phyloP scores from a whole-genome alignment of 768 basidiomycete species.

The Pholiota microspora region DNA sequence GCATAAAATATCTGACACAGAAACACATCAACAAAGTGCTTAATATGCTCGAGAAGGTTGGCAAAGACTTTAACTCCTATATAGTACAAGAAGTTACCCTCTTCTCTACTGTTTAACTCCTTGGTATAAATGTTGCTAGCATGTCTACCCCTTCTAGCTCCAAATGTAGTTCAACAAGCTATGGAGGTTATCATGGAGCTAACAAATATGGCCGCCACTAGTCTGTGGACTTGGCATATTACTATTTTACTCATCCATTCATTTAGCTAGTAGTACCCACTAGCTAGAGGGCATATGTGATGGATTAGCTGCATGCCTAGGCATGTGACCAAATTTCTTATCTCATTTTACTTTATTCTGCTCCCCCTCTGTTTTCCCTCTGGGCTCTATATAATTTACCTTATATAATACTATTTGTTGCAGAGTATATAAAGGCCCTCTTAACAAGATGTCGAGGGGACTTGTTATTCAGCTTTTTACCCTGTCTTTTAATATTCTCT shows the following conservation, averaged over 20 bases:
- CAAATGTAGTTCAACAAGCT: neutral
- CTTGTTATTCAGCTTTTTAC: neutral
- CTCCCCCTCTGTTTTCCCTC: neutral
- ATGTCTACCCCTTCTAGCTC: no score
- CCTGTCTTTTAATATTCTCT: neutral
- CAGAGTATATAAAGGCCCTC: neutral
- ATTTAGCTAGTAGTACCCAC: neutral
- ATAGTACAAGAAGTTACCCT: neutral
- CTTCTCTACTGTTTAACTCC: neutral
- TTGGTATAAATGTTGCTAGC: neutral
- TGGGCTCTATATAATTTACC: neutral
- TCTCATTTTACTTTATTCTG: neutral
- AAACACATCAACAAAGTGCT: neutral
- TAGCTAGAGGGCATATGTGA: neutral
- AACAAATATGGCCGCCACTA: no score
- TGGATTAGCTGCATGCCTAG: neutral
- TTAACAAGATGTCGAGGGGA: neutral
- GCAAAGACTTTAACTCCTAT: neutral
- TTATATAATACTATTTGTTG: neutral
- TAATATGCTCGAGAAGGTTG: neutral
- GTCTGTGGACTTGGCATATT: neutral
- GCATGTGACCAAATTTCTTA: neutral
- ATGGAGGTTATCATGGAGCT: neutral
- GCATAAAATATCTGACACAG: neutral
- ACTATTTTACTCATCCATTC: neutral